Conservation (phyloP, 2,329 filamentous ascomycete species). For the Aspergillus sp. region DNA sequence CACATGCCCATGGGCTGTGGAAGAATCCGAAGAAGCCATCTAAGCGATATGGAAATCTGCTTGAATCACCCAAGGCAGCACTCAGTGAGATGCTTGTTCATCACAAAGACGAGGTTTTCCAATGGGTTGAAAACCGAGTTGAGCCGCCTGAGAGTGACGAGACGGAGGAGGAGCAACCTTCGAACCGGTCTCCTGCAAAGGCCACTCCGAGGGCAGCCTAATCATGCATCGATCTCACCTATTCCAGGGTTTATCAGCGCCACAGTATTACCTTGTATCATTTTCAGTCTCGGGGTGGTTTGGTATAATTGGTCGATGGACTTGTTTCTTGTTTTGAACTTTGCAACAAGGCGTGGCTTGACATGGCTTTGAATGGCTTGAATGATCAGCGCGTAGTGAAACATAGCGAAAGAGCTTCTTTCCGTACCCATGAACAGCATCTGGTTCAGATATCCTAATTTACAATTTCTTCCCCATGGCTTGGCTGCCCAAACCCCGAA, state of each 20-base stretch:
- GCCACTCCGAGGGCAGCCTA: conserved; percentile 4
- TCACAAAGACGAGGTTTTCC: conserved; percentile 52
- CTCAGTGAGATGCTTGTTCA: conserved; percentile 59
- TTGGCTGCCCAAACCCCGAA: not conserved
- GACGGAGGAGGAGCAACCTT: conserved; percentile 25
- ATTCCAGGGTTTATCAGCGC: not conserved
- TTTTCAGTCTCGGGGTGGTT: not conserved
- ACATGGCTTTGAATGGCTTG: conserved; percentile 2
- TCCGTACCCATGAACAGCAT: not conserved
- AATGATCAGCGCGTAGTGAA: conserved; percentile 4
- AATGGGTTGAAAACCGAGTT: conserved; percentile 45
- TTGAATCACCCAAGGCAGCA: conserved; percentile 45
- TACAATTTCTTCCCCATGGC: not conserved
- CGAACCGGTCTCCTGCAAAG: conserved; percentile 19
- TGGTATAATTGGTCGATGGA: conserved; percentile 2
- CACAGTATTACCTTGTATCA: not conserved
- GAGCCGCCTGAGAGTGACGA: conserved; percentile 26
- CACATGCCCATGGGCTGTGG: conserved; percentile 75
- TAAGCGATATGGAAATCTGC: conserved; percentile 58
- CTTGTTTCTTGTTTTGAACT: not conserved
- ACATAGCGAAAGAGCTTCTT: conserved; percentile 4
- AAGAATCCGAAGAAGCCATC: conserved; percentile 56
- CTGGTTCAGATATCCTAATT: not conserved
- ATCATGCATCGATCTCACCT: not conserved
- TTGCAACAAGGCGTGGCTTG: not conserved